Evolutionary conservation across 2,329 filamentous ascomycete species (phyloP).

Genomic region (Davidsoniella virescens): DNA sequence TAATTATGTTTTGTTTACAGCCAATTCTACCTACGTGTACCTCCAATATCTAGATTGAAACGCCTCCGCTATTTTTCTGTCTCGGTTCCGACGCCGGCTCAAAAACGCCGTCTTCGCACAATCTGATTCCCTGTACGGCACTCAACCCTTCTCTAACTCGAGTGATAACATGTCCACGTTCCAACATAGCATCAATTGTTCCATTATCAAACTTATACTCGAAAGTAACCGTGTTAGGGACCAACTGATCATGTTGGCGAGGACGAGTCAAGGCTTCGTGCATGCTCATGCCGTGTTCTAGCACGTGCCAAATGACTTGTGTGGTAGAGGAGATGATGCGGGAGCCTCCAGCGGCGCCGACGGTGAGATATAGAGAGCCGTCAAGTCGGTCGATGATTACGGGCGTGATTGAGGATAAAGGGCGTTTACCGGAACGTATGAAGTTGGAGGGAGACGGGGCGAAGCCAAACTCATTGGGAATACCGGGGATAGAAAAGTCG

Average conservation of each 20-base stretch:
- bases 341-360: slow-evolving; percentile 66
- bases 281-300: slow-evolving; percentile 47
- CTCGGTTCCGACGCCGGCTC: slow-evolving; percentile 65
- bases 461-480: slow-evolving; percentile 71
- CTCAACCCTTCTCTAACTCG: slow-evolving; percentile 49
- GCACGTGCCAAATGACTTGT: slow-evolving; percentile 54
- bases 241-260: slow-evolving; percentile 66
- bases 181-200: slow-evolving; percentile 45
- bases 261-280: slow-evolving; percentile 47
- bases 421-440: slow-evolving; percentile 64
- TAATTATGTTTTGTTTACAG: neutral
- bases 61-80: slow-evolving; percentile 53
- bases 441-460: slow-evolving; percentile 67
- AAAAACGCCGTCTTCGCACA: slow-evolving; percentile 49
- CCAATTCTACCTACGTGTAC: neutral
- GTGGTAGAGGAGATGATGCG: slow-evolving; percentile 69
- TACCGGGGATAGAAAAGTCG: slow-evolving; percentile 74
- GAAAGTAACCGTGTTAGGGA: slow-evolving; percentile 52
- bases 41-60: slow-evolving; percentile 24
- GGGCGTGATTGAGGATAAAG: slow-evolving; percentile 68
- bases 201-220: slow-evolving; percentile 52
- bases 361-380: slow-evolving; percentile 46
- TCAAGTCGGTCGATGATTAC: slow-evolving; percentile 52
- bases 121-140: slow-evolving; percentile 52
- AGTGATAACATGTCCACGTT: slow-evolving; percentile 53